These are phyloP conservation scores for Nematodospora valgi DNA, from an alignment of 805 yeast species.

Conservation along the genomic window DNA sequence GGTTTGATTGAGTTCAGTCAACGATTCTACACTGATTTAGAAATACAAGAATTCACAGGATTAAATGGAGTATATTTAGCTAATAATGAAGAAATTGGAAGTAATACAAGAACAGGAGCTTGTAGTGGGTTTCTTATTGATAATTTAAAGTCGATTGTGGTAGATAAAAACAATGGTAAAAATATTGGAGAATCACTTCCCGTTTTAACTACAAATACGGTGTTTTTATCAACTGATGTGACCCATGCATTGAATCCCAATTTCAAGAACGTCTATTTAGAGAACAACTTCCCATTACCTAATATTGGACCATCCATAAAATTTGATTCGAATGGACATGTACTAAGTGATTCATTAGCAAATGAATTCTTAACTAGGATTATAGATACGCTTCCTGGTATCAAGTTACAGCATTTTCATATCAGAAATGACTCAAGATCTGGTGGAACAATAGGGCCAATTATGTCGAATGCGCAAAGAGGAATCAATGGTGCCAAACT, in stretches of 20 bases:
- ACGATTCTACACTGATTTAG: slow-evolving; percentile 8
- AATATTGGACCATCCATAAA: slow-evolving; percentile 37
- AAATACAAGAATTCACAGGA: slow-evolving; percentile 22
- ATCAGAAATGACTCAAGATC: slow-evolving; percentile 38
- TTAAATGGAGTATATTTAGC: slow-evolving; percentile 30
- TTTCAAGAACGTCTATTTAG: slow-evolving; percentile 29
- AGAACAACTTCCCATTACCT: slow-evolving; percentile 33
- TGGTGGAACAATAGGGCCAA: slow-evolving; percentile 44
- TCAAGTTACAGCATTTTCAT: slow-evolving; percentile 35
- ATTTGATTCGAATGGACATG: slow-evolving; percentile 35
- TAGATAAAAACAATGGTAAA: neutral
- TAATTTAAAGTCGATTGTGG: slow-evolving; percentile 6
- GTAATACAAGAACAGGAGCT: slow-evolving; percentile 38
- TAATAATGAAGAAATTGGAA: slow-evolving; percentile 44
- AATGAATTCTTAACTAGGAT: slow-evolving; percentile 21
- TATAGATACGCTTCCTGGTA: slow-evolving; percentile 17
- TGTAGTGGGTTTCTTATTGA: slow-evolving; percentile 27
- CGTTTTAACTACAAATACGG: slow-evolving; percentile 22
- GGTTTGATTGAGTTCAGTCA: slow-evolving; percentile 26
- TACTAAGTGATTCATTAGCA: slow-evolving; percentile 34
- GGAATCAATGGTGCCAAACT: slow-evolving; percentile 13
- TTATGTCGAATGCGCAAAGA: slow-evolving; percentile 33
- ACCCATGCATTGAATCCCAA: slow-evolving; percentile 44
- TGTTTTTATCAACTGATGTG: slow-evolving; percentile 40
- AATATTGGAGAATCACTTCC: slow-evolving; percentile 8